A percentile compares a stretch with the other conserved stretches of the same genome.
Conservation (phyloP, 805 yeast species). For the Saccharomycopsis capsularis region DNA sequence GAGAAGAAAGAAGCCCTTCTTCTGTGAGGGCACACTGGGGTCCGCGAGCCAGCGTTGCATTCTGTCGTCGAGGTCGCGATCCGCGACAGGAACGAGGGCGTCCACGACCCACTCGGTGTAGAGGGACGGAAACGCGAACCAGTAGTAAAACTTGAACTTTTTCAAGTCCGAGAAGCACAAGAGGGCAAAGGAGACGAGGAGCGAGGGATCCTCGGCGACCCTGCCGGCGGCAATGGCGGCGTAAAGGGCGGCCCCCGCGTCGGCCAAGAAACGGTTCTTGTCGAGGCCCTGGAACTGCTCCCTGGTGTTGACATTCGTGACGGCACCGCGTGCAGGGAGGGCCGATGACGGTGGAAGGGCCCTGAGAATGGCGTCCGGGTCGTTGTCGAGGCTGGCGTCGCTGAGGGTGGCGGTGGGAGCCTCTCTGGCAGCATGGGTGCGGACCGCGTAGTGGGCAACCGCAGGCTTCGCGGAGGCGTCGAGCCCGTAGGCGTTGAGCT, state of each 20-base stretch:
- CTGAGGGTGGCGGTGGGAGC: slow-evolving; percentile 28
- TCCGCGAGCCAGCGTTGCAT: slow-evolving; percentile 22
- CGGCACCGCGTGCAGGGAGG: slow-evolving; percentile 32
- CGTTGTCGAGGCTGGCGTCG: slow-evolving; percentile 30
- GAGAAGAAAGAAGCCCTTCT: slow-evolving; percentile 28
- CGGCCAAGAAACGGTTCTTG: slow-evolving; percentile 50
- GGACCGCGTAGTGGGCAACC: slow-evolving; percentile 29
- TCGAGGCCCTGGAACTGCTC: slow-evolving; percentile 74
- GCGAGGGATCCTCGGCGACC: slow-evolving; percentile 34
- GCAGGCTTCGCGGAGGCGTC: slow-evolving; percentile 41
- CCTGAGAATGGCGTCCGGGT: slow-evolving; percentile 13
- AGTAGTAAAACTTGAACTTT: slow-evolving; percentile 78
- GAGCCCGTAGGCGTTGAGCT: slow-evolving; percentile 66
- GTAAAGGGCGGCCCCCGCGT: slow-evolving; percentile 30
- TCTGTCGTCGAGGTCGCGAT: slow-evolving; percentile 6
- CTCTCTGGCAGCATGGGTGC: slow-evolving; percentile 28
- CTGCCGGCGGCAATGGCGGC: slow-evolving; percentile 30
- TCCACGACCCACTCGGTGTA: slow-evolving; percentile 42
- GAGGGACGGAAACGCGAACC: slow-evolving; percentile 78
- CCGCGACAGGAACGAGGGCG: neutral
- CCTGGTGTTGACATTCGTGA: slow-evolving; percentile 68
- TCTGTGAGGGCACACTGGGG: slow-evolving; percentile 17
- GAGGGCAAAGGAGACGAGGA: slow-evolving; percentile 39
- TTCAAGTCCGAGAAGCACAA: slow-evolving; percentile 83
- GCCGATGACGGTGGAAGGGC: slow-evolving; percentile 23